Conservation (phyloP, 2,329 filamentous ascomycete genomes). For the Macrophomina tecta region DNA sequence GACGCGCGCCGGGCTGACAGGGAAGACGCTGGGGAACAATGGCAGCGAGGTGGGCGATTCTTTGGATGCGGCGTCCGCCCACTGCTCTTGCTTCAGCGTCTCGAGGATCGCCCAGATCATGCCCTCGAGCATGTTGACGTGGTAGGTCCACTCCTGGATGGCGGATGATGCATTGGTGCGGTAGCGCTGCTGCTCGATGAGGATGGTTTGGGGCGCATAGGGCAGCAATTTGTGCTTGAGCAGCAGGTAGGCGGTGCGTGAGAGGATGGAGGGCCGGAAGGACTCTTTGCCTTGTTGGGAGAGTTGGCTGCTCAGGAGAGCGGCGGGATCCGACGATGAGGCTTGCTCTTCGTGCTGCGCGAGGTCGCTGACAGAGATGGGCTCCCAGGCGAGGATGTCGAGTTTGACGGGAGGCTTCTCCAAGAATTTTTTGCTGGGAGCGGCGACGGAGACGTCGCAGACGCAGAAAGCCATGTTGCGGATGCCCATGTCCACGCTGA, state of each 20-base stretch:
- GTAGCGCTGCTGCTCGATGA: constrained; percentile 72
- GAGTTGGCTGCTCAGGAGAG: constrained; percentile 1
- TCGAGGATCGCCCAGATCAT: constrained; percentile 77
- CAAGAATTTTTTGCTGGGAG: background rate
- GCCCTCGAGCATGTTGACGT: constrained; percentile 81
- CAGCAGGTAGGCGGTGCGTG: constrained; percentile 62
- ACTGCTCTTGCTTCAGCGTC: constrained; percentile 55
- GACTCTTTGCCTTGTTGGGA: constrained; percentile 41
- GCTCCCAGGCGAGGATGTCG: constrained; percentile 22
- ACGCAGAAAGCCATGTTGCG: constrained; percentile 79
- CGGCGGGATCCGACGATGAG: background rate
- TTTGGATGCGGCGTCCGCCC: background rate
- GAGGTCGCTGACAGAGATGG: constrained; percentile 22
- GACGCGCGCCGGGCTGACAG: constrained; percentile 46
- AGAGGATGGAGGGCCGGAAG: constrained; percentile 61
- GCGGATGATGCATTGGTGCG: constrained; percentile 68
- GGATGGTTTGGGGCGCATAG: constrained; percentile 68
- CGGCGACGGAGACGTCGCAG: constrained; percentile 46
- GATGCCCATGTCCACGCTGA: constrained; percentile 87
- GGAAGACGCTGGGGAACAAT: constrained; percentile 32
- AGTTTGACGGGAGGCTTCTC: background rate
- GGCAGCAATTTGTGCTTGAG: constrained; percentile 56
- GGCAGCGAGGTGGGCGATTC: too few species aligned
- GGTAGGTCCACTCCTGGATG: constrained; percentile 81
- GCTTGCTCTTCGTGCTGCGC: background rate